Evolutionary conservation across 2,329 filamentous ascomycete genomes (phyloP).

Genomic region (Nemania sp.): DNA sequence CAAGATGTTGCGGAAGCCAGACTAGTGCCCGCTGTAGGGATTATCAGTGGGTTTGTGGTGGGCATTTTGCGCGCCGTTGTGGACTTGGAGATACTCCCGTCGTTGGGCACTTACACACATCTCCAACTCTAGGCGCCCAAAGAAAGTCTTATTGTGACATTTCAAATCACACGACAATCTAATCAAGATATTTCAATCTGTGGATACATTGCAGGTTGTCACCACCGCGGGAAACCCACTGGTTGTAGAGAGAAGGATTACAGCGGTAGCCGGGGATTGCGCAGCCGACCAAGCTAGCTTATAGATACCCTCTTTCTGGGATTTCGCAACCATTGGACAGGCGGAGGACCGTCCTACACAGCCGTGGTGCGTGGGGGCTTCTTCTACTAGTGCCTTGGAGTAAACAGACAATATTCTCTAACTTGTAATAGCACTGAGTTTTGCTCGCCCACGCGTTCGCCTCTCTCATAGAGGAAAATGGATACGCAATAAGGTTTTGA

Average conservation of each 20-base stretch:
- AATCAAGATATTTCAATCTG: not conserved
- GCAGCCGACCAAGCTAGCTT: not conserved
- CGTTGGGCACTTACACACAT: conserved; percentile 8
- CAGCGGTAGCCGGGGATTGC: not conserved
- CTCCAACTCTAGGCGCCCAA: conserved; percentile 21
- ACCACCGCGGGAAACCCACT: not conserved
- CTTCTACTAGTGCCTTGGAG: conserved; percentile 2
- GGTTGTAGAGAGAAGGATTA: not conserved
- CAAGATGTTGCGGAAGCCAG: conserved; percentile 10
- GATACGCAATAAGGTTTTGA: not conserved
- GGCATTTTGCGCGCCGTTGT: not conserved
- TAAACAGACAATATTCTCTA: not conserved
- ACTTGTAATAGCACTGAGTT: not conserved
- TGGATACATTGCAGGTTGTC: not conserved
- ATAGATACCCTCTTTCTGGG: not conserved
- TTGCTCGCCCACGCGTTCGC: not conserved
- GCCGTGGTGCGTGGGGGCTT: conserved; percentile 1
- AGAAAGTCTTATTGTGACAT: not conserved
- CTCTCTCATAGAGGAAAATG: not conserved
- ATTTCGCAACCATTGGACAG: not conserved
- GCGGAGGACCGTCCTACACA: not conserved
- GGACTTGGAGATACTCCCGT: conserved; percentile 12
- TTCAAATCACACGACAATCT: not conserved
- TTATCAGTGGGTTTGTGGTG: conserved; percentile 19
- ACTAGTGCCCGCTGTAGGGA: conserved; percentile 31